Percentiles rank a stretch among this genome's conserved stretches.
Conservation (phyloP, 352 stramenopile genomes). For the Phytophthora foliorum region DNA sequence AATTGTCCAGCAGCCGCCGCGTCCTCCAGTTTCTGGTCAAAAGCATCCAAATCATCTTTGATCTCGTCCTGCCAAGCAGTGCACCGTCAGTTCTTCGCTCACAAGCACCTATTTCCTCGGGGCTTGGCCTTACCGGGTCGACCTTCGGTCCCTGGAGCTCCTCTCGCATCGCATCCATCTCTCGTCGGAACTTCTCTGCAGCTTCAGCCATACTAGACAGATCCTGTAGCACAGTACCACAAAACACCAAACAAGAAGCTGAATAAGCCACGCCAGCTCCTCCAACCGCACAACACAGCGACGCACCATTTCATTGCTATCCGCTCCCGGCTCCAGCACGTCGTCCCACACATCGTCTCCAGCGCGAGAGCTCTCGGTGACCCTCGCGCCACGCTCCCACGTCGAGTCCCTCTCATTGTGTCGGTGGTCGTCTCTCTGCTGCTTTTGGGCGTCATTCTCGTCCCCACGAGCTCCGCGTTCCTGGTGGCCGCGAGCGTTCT, state of each 20-base stretch:
- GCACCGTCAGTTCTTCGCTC: slow-evolving; percentile 10
- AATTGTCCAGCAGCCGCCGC: slow-evolving; percentile 81
- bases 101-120: not conserved
- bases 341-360: slow-evolving; percentile 85
- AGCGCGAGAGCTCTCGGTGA: slow-evolving; percentile 39
- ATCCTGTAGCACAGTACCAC: slow-evolving; percentile 51
- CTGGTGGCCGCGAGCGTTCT: slow-evolving; percentile 39
- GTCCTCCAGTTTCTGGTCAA: slow-evolving; percentile 85
- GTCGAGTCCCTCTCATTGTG: slow-evolving; percentile 56
- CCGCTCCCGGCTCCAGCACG: slow-evolving; percentile 56
- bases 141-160: slow-evolving; percentile 46
- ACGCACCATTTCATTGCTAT: slow-evolving; percentile 74
- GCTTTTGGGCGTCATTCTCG: slow-evolving; percentile 53
- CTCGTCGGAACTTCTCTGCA: slow-evolving; percentile 83
- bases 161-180: slow-evolving; percentile 89
- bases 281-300: not conserved
- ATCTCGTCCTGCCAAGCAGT: slow-evolving; percentile 46
- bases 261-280: not conserved
- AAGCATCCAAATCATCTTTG: slow-evolving; percentile 73
- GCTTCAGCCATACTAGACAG: slow-evolving; percentile 83
- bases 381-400: slow-evolving; percentile 68
- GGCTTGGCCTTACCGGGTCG: slow-evolving; percentile 38
- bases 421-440: slow-evolving; percentile 39
- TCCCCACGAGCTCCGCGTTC: slow-evolving; percentile 69
- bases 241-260: slow-evolving; percentile 9